Base-by-base conservation (phyloP, 2,329 filamentous ascomycete genomes). In the Kalaharituber pfeilii region DNA sequence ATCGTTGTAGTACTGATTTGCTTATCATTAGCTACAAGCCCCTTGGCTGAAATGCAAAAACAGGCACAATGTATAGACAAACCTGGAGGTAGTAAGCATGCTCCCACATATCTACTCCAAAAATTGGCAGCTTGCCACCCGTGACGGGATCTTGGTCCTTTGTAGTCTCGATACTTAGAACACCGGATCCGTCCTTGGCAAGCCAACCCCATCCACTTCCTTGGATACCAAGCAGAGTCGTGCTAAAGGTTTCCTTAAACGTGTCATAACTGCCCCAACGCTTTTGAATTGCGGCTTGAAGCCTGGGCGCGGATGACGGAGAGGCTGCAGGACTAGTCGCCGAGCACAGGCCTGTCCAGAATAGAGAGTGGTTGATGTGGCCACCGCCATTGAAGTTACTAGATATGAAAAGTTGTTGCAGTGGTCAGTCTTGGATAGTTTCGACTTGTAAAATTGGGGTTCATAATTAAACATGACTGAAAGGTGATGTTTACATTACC, bases 191-290 rank as follows among this genome's bases (percentile, higher is more conserved):
- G 2, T 72, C 71, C 51, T 82, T 76, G 65, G 91, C 78, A 5
- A 94, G 72, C 86, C 86, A 94, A 0, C 84, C 85, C 86, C 86
- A 94, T 3, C 86, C 86, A 61, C 82, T 87, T 0, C 86, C 86
- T 68, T 89, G 84, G 30, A 94, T 77, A 0, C 75, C 78, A 0
- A 89, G 69, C 2, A 91, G 72, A 0, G 76, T 73, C 15, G 77
- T 70, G 4, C 74, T 74, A 67, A 93, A 86, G 0, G 75, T 76
- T 24, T 77, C 73, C 56, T 77, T 74, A 69, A 89, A 88, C 20
- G 66, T 67, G 28, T 79, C 73, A 25, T 86, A 67, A 55, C 75
- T 75, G n/a, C 84, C 84, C 76, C 81, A 94, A 2, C 75, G 76
- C 53, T 71, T 69, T 50, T 71, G 68, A 61, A 93, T 81, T 7